A percentile compares a stretch with the other conserved stretches of the same genome.
Evolutionary conservation across 441 rosid species (phyloP).

Genomic region (Pelargonium australe): DNA sequence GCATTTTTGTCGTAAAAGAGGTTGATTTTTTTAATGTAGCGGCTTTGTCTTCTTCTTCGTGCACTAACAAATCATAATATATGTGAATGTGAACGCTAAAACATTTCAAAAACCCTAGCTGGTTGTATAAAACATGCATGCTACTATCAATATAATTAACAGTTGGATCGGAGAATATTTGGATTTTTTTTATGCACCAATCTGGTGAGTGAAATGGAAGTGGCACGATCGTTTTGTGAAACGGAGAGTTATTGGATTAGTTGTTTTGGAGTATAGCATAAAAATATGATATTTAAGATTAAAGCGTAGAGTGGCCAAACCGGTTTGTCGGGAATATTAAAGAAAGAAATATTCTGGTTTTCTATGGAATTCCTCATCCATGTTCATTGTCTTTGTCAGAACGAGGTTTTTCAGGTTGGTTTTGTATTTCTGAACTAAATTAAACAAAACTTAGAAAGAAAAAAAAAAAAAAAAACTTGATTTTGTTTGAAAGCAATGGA

Average conservation of each 20-base stretch:
- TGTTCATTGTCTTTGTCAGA: conserved; percentile 37
- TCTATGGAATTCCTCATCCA: conserved; percentile 27
- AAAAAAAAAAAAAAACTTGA: background rate
- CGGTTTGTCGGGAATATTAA: conserved; percentile 31
- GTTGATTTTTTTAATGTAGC: conserved; percentile 16
- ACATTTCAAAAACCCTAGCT: background rate
- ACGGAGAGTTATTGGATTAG: background rate
- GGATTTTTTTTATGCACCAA: conserved; percentile 17
- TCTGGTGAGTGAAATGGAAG: conserved; percentile 14
- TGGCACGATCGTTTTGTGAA: conserved; percentile 10
- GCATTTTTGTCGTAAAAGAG: conserved; percentile 32
- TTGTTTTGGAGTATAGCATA: background rate
- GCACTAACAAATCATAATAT: background rate
- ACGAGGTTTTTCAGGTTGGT: conserved; percentile 28
- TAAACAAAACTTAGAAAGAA: too few species aligned
- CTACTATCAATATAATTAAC: conserved; percentile 16
- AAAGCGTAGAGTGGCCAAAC: conserved; percentile 25
- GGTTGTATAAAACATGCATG: conserved; percentile 12
- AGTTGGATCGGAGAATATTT: conserved; percentile 33
- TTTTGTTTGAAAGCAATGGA: too few species aligned
- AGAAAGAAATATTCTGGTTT: conserved; percentile 13
- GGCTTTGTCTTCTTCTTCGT: conserved; percentile 28
- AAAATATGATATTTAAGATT: background rate
- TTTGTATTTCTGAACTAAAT: conserved; percentile 11
- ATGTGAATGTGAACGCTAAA: background rate